These are phyloP conservation scores for Arabidopsis thaliana DNA, from an alignment of 345 rosid genomes.

Conservation along the genomic window DNA sequence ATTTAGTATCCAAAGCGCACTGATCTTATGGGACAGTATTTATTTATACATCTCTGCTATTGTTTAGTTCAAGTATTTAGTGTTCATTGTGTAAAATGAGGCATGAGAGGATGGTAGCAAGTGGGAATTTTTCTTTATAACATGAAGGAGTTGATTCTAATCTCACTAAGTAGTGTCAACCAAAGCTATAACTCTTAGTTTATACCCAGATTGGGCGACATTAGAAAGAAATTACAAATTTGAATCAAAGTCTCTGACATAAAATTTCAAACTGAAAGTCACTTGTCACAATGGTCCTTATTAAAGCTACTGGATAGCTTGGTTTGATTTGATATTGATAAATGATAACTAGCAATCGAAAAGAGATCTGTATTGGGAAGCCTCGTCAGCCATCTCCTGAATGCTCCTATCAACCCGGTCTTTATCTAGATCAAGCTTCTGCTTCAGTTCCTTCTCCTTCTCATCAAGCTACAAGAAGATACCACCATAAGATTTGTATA, in stretches of 20 bases:
- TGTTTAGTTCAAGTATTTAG: constrained; percentile 27
- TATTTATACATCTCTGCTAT: constrained; percentile 22
- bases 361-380: constrained; percentile 64
- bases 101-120: constrained; percentile 17
- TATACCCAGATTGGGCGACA: constrained; percentile 1
- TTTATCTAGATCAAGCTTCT: constrained; percentile 78
- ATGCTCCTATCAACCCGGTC: constrained; percentile 74
- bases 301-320: constrained; percentile 20
- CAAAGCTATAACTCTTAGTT: not conserved
- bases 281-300: constrained; percentile 21
- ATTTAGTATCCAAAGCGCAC: constrained; percentile 8
- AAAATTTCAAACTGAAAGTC: not conserved
- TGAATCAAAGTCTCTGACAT: not conserved
- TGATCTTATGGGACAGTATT: constrained; percentile 14
- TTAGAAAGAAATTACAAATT: constrained; percentile 4
- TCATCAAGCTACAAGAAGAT: constrained; percentile 59
- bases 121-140: not conserved
- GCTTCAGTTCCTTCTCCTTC: constrained; percentile 72
- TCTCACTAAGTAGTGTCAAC: not conserved
- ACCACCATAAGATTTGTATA: constrained; percentile 13
- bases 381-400: constrained; percentile 84
- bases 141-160: not conserved
- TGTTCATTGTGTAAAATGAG: constrained; percentile 32
- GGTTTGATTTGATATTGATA: not conserved
- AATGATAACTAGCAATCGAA: constrained; percentile 40